A percentile compares a stretch with the other conserved stretches of the same genome.
phyloP scores from a whole-genome alignment of 805 yeast species.

The Ogataea paradorogensis region DNA sequence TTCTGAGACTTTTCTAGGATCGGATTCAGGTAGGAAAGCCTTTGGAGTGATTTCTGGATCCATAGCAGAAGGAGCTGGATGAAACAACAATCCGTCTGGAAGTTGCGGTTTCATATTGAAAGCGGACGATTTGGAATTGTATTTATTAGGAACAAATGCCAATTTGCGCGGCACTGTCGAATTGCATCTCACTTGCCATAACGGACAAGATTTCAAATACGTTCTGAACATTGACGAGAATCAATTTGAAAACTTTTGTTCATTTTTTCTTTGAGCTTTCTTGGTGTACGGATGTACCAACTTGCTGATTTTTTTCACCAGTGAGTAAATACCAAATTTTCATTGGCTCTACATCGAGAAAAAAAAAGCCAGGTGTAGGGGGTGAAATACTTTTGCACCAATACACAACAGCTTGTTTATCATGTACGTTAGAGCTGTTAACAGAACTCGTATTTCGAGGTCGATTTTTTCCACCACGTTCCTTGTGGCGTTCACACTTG shows the following conservation, averaged over 20 bases:
- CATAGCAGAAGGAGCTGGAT: constrained; percentile 36
- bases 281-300: constrained; percentile 10
- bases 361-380: constrained; percentile 6
- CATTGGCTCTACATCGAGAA: constrained; percentile 3
- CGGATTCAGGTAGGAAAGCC: constrained; percentile 33
- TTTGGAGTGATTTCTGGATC: constrained; percentile 35
- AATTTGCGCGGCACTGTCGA: constrained; percentile 24
- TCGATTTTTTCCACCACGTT: constrained; percentile 73
- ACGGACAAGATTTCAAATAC: background rate
- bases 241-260: constrained; percentile 1
- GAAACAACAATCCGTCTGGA: constrained; percentile 34
- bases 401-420: constrained; percentile 5
- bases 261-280: constrained; percentile 1
- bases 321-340: constrained; percentile 1
- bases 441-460: constrained; percentile 54
- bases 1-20: constrained; percentile 28
- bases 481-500: constrained; percentile 60
- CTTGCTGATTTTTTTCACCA: background rate
- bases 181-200: constrained; percentile 8
- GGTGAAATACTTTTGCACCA: constrained; percentile 3
- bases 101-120: constrained; percentile 34
- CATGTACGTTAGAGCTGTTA: constrained; percentile 59
- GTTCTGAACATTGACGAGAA: constrained; percentile 1
- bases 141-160: constrained; percentile 36
- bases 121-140: constrained; percentile 35